Evolutionary conservation across 2,329 filamentous ascomycete species (phyloP).

Genomic region (Talaromyces verruculosus): DNA sequence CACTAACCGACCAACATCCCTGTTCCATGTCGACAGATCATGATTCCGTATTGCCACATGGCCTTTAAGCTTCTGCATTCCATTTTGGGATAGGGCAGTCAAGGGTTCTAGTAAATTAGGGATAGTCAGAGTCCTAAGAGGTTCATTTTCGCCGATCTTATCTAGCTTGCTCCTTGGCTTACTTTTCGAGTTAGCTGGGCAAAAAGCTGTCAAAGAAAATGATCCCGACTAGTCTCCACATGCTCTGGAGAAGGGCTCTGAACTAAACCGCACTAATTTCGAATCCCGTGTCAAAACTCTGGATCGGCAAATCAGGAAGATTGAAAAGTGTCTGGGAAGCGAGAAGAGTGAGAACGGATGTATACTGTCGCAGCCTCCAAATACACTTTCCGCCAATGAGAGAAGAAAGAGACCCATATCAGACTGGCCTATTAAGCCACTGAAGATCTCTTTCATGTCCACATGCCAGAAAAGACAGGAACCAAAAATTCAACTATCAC

Average conservation of each 20-base stretch:
- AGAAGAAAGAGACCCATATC: not conserved
- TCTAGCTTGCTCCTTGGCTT: not conserved
- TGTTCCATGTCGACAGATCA: not conserved
- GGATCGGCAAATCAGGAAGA: not conserved
- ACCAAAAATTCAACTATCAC: not conserved
- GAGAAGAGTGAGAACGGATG: not conserved
- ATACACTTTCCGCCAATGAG: not conserved
- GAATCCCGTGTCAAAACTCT: not conserved
- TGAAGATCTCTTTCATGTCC: not conserved
- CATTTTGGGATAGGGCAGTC: not conserved
- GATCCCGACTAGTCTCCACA: not conserved
- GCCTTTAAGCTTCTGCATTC: not conserved
- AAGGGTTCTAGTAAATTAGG: not conserved
- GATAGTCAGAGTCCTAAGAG: not conserved
- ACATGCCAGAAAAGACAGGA: not conserved
- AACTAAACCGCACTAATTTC: not conserved
- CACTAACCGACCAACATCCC: not conserved
- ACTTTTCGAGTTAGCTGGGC: not conserved
- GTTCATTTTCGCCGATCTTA: not conserved
- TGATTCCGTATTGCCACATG: not conserved
- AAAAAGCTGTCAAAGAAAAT: conserved; percentile 6
- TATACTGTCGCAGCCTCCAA: not conserved
- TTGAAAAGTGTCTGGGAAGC: not conserved
- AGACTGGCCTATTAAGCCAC: not conserved
- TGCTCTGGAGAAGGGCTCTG: not conserved